These are phyloP conservation scores for Xylaria telfairii DNA, from an alignment of 495 filamentous ascomycete genomes.

Conservation along the genomic window DNA sequence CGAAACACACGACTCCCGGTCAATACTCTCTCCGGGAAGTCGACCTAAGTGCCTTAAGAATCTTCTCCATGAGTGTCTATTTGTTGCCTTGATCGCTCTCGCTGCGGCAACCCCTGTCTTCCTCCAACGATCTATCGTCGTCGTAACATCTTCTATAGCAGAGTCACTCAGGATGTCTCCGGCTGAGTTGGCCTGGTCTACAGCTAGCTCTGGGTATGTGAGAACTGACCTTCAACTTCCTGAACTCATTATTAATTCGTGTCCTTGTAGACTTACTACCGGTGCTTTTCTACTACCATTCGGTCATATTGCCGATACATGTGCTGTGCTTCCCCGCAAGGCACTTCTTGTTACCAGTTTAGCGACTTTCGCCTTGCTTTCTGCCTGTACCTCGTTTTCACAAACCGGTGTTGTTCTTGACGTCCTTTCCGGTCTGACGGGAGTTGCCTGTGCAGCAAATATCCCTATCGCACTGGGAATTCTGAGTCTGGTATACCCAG, in stretches of 20 bases:
- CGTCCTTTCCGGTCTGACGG: slow-evolving; percentile 63
- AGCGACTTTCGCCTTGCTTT: slow-evolving; percentile 58
- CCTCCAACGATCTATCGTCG: slow-evolving; percentile 60
- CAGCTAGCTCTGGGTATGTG: slow-evolving; percentile 60
- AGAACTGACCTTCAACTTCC: not conserved
- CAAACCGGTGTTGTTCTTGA: slow-evolving; percentile 60
- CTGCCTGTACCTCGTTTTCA: slow-evolving; percentile 60
- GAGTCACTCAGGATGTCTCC: slow-evolving; percentile 64
- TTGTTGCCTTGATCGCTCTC: slow-evolving; percentile 67
- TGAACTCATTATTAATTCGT: slow-evolving; percentile 33
- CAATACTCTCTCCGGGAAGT: slow-evolving; percentile 27
- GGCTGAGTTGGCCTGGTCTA: slow-evolving; percentile 68
- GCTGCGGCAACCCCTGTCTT: slow-evolving; percentile 68
- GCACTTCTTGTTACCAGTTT: slow-evolving; percentile 61
- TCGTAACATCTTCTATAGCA: slow-evolving; percentile 65
- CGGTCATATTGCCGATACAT: slow-evolving; percentile 62
- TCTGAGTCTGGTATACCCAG: slow-evolving; percentile 63
- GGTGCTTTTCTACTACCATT: slow-evolving; percentile 68
- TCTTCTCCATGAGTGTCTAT: slow-evolving; percentile 63
- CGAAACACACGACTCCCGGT: slow-evolving; percentile 29
- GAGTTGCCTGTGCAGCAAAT: slow-evolving; percentile 63
- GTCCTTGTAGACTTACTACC: slow-evolving; percentile 50
- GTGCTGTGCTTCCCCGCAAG: slow-evolving; percentile 61
- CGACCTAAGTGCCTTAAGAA: slow-evolving; percentile 65
- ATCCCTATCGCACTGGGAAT: slow-evolving; percentile 66